Conservation (phyloP, 345 rosid species). For the Pseudoturritis turrita region DNA sequence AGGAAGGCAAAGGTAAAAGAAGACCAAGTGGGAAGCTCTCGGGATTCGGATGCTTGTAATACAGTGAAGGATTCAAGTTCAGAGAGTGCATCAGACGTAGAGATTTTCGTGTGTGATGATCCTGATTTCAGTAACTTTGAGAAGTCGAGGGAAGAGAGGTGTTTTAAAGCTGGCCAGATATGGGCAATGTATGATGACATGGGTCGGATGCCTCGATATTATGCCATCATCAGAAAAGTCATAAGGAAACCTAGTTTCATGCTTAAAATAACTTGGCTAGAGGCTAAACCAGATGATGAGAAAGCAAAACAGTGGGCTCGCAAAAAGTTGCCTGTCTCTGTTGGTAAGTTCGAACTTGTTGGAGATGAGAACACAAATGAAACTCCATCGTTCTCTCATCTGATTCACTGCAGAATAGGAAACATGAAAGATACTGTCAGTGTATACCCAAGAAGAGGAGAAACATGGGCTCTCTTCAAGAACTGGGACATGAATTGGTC, state of each 20-base stretch:
- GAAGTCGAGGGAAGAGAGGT: slow-evolving; percentile 33
- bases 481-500: slow-evolving; percentile 68
- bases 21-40: slow-evolving; percentile 27
- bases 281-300: slow-evolving; percentile 53
- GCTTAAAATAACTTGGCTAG: slow-evolving; percentile 67
- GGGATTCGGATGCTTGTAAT: neutral
- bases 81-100: slow-evolving; percentile 22
- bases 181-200: slow-evolving; percentile 70
- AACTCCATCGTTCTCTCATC: slow-evolving; percentile 64
- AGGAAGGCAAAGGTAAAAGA: slow-evolving; percentile 21
- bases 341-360: slow-evolving; percentile 60
- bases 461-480: slow-evolving; percentile 83
- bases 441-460: slow-evolving; percentile 65
- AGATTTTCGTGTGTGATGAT: slow-evolving; percentile 38
- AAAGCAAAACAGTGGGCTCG: slow-evolving; percentile 47
- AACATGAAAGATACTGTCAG: slow-evolving; percentile 15
- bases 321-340: slow-evolving; percentile 51
- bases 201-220: slow-evolving; percentile 79
- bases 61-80: slow-evolving; percentile 27
- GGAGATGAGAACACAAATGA: slow-evolving; percentile 26
- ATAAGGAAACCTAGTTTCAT: slow-evolving; percentile 37
- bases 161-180: slow-evolving; percentile 58
- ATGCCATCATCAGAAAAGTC: slow-evolving; percentile 64
- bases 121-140: slow-evolving; percentile 78
- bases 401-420: slow-evolving; percentile 37